Percentiles rank a stretch among this genome's conserved stretches.
These are phyloP conservation scores for Jamesozyma jinghongensis DNA, from an alignment of 805 yeast species.

Conservation along the genomic window DNA sequence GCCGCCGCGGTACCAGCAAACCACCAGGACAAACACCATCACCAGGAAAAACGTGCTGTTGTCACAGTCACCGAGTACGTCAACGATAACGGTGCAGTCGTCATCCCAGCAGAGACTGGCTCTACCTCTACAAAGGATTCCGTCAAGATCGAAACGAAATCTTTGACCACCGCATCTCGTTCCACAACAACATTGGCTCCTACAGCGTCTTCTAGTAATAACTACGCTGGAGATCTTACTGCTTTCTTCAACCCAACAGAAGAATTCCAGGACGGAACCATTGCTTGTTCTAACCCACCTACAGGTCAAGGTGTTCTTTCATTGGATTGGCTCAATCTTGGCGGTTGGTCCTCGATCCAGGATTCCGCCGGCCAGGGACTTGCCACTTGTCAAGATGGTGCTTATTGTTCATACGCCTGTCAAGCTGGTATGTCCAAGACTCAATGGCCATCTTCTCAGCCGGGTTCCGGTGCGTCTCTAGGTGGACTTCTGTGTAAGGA, in stretches of 20 bases:
- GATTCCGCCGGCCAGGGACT: constrained; percentile 44
- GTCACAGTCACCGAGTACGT: constrained; percentile 27
- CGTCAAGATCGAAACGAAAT: constrained; percentile 20
- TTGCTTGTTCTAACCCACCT: constrained; percentile 62
- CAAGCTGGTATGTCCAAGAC: constrained; percentile 98
- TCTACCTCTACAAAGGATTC: constrained; percentile 7
- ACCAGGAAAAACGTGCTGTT: constrained; percentile 21
- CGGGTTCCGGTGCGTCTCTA: constrained; percentile 77
- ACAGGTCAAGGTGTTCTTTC: constrained; percentile 64
- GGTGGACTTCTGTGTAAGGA: constrained; percentile 86
- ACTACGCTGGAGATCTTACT: constrained; percentile 47
- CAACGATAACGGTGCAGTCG: constrained; percentile 23
- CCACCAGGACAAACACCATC: constrained; percentile 14
- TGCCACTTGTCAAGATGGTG: constrained; percentile 70
- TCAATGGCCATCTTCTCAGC: constrained; percentile 91
- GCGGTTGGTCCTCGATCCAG: constrained; percentile 40
- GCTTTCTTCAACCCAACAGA: constrained; percentile 46
- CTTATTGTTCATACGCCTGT: constrained; percentile 96
- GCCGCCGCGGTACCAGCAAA: constrained; percentile 17
- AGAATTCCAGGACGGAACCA: constrained; percentile 60
- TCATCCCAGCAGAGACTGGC: constrained; percentile 17
- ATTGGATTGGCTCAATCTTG: constrained; percentile 45
- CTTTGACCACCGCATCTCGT: constrained; percentile 8
- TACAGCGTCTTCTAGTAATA: constrained; percentile 22
- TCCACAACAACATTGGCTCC: constrained; percentile 10